These are phyloP conservation scores for Thymus mandschuricus DNA, from an alignment of 257 asterid genomes.

Conservation along the genomic window DNA sequence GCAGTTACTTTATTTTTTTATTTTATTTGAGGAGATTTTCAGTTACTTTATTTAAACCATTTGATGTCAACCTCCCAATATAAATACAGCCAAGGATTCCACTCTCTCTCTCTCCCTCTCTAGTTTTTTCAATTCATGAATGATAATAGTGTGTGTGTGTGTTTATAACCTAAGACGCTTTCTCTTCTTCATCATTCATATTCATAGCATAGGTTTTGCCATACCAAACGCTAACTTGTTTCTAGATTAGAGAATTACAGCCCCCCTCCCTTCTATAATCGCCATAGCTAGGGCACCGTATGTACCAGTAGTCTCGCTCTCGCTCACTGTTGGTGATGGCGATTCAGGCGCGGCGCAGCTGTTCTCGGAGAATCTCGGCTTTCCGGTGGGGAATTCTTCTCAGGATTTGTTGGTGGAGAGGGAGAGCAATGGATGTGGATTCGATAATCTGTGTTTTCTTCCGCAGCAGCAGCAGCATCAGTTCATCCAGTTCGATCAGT, in stretches of 20 bases:
- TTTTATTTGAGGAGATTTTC: constrained; percentile 29
- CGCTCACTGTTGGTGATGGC: constrained; percentile 44
- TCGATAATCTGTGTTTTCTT: constrained; percentile 32
- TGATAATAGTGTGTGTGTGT: neutral
- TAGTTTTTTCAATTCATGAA: neutral
- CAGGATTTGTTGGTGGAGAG: constrained; percentile 44
- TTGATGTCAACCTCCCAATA: constrained; percentile 26
- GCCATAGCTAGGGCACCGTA: no score
- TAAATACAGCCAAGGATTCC: constrained; percentile 32
- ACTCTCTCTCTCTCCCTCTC: neutral
- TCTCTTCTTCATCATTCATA: neutral
- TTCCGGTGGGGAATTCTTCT: constrained; percentile 33
- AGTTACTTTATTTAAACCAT: constrained; percentile 43
- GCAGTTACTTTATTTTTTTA: constrained; percentile 43
- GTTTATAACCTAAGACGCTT: neutral
- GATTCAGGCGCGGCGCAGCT: constrained; percentile 68
- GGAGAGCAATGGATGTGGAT: constrained; percentile 42
- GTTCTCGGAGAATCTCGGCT: constrained; percentile 53
- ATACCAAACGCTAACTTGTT: neutral
- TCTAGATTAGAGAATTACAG: neutral
- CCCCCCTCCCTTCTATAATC: no score
- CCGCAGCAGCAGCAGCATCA: constrained; percentile 35
- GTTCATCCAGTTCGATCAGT: constrained; percentile 38
- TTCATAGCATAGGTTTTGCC: neutral
- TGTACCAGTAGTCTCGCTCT: no score